Evolutionary conservation across 345 rosid species (phyloP).

Genomic region (Psidium guajava): DNA sequence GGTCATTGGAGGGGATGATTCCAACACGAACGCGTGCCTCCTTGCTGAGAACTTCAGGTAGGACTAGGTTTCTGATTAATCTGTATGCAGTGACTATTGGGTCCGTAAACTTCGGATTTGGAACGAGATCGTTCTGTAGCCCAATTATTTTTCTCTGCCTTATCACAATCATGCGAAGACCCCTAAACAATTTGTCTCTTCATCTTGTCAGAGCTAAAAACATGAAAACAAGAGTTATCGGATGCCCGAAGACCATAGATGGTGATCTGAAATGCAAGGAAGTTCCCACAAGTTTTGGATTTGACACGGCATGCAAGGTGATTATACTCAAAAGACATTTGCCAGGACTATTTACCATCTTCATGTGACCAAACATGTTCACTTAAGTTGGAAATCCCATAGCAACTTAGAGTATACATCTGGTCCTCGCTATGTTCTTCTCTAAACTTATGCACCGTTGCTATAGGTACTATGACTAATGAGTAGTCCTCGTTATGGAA

Average conservation of each 20-base stretch:
- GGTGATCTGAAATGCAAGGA: constrained; percentile 98
- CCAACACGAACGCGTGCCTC: constrained; percentile 98
- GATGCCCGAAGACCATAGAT: constrained; percentile 99
- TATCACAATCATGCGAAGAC: background rate
- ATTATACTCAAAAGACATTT: background rate
- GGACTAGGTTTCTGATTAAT: background rate
- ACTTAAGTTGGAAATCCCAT: background rate
- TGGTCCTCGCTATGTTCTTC: background rate
- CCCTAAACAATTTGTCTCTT: background rate
- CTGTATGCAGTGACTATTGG: background rate
- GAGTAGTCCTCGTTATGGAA: background rate
- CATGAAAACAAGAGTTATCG: constrained; percentile 74
- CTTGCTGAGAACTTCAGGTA: constrained; percentile 92
- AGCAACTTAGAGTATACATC: too few relatives aligned
- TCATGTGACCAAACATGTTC: background rate
- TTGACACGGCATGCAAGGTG: constrained; percentile 99
- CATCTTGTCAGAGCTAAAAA: constrained; percentile 49
- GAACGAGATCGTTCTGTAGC: background rate
- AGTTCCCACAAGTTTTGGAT: constrained; percentile 96
- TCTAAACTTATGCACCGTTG: background rate
- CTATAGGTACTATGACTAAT: background rate
- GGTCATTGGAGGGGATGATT: constrained; percentile 98
- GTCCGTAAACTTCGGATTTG: background rate
- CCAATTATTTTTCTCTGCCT: background rate
- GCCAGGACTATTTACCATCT: background rate